Base-by-base conservation (phyloP, 2,329 filamentous ascomycete genomes). In the Emergomyces africanus region DNA sequence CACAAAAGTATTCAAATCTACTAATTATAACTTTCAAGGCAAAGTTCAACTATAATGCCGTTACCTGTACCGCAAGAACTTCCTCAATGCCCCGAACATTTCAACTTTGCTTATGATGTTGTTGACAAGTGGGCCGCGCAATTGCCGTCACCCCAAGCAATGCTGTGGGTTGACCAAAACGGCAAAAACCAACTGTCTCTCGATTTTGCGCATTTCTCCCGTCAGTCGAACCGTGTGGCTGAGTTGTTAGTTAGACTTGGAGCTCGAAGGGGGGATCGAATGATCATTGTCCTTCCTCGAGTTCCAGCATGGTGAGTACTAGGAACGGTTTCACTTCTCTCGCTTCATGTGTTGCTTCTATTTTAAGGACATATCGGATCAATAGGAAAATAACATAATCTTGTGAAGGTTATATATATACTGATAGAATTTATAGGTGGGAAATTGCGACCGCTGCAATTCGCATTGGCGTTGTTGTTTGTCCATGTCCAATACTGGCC, bases 71-170 rank as follows among this genome's bases (percentile, higher is more conserved):
- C n/a, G 18, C 48, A 54, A 30, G 57, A 57, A 49, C 51, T 62
- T 30, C 59, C 59, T 20, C 39, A 51, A 25, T 59, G 60, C 28
- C 61, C 64, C 15, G 59, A 62, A 41, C 59, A 60, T 53, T 75
- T 75, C 72, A 75, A 75, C 65, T 75, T 75, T 60, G 72, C 73
- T 12, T 66, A 62, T 44, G 68, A 75, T 66, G 70, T 75, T 51
- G 69, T 75, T 55, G 73, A 75, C 62, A 67, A 72, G 63, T 74
- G 71, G 71, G 73, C 73, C 15, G 44, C 58, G 1, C 64, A 66
- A 15, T 60, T 66, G 9, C 66, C 69, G 4, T 58, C 64, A 4
- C 64, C 63, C 3, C 61, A 64, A n/a, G 73, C 73, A 12, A 70
- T 75, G 65, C 65, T 72, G 57, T 75, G 73, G 73, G 64, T 73